Base-by-base conservation (phyloP, 306 rosid species). In the Styphnolobium japonicum region DNA sequence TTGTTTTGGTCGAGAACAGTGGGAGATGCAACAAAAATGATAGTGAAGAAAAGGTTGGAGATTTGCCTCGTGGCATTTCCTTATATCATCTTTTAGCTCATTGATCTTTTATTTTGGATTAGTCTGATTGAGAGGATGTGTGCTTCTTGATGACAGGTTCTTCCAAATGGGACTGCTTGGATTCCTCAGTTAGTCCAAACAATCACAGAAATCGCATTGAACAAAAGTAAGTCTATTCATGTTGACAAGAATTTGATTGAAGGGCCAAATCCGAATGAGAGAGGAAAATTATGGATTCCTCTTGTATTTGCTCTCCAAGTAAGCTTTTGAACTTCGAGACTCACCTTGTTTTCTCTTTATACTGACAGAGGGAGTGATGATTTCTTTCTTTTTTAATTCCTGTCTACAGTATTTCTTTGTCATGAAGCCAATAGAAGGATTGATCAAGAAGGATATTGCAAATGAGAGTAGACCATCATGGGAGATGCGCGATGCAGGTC, bases 1-100 rank as follows among this genome's bases (percentile, higher is more conserved):
- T 91, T 82, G 97, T 91, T 80, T 90, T 93, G 88, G 93, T 89
- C 33, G 99, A 95, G 87, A 95, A 95, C 90, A 93, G 99, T 72
- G 99, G 92, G 46, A 89, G 96, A 84, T 95, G 99, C 86, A 89
- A 85, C 84, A 93, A 90, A 86, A 93, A 93, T 69, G 98, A 88
- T 7, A 81, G 45, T 34, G 97, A 93, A 22, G 99, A 95, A 82
- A 93, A 91, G 99, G 99, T 95, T 56, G 56, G 85, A 82, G 56
- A 36, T 62, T 82, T 81, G 33, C 48, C 61, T 76, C 8, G 5
- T 71, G 39, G 31, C 25, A 45, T 53, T 75, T 77, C 16, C 52
- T 67, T 69, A 3, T 62, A 40, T 43, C 27, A 55, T 69, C 19
- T 61, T 34, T 49, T 75, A 12, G 65, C 61, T 40, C 73, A 58